Evolutionary conservation across 1,139 yeast genomes (phyloP), one percentile per base, ranked within the genome.

Genomic region (Hemisphaericaspora xylanilytica): DNA sequence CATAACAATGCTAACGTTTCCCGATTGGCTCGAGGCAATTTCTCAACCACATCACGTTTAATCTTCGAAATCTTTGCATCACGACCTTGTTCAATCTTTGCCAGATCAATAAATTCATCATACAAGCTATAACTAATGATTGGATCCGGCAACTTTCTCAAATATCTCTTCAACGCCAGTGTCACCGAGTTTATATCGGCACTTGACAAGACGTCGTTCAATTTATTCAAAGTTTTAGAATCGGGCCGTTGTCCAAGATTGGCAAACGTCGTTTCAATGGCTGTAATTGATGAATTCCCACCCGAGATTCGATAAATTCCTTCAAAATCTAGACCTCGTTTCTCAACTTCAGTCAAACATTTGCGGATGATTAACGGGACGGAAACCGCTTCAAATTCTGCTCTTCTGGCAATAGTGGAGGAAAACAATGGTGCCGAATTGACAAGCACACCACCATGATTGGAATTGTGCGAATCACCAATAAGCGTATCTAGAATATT

Each of bases 231-330:
- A 56, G 54, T 73, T 51, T 59, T 66, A 4, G 64, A 71, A 44
- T 68, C 75, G 13, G 50, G 50, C 33, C 51, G 55, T 3, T 59
- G 47, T 1, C 59, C 47, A 14, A 62, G 47, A 18, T 48, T 53
- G 5, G 70, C 67, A 56, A 77, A 75, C 4, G 73, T 71, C 42
- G 59, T 65, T 47, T 77, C 82, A 39, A 77, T 67, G 21, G 75
- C 67, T 41, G 76, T 81, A 47, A 87, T 79, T 38, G 88, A 87
- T 11, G 92, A 79, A 43, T 85, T 79, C 5, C 92, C 89, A 2
- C 97, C 98, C 16, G 95, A 85, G 48, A 90, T 85, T 51, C 98
- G 75, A 64, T 92, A 92, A 29, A 92, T 75, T 5, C 98, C 98
- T 61, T 90, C 97, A 57, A 72, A 66, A 35, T 73, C 80, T 50